Evolutionary conservation across 495 filamentous ascomycete species (phyloP).

Genomic region (Acidomyces sp.): DNA sequence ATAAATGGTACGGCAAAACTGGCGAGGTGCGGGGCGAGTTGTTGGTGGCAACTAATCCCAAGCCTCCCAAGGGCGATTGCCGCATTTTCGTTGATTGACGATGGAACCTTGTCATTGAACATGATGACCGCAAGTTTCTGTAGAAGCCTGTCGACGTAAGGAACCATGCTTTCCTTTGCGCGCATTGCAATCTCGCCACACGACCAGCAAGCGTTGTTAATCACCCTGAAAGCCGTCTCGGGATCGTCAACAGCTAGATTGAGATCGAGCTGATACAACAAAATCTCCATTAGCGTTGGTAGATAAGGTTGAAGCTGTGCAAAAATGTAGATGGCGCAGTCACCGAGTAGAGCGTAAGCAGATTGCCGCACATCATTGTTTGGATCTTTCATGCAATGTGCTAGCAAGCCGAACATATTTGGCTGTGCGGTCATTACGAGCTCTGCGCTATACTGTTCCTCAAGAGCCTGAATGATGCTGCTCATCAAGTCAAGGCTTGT

Average conservation of each 20-base stretch:
- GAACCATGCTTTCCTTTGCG: slow-evolving; percentile 54
- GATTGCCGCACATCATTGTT: slow-evolving; percentile 93
- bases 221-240: slow-evolving; percentile 67
- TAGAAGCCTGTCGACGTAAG: slow-evolving; percentile 65
- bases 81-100: slow-evolving; percentile 86
- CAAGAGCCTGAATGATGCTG: slow-evolving; percentile 84
- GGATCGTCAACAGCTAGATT: slow-evolving; percentile 60
- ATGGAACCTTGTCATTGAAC: slow-evolving; percentile 69
- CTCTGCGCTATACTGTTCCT: slow-evolving; percentile 56
- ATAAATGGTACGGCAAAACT: slow-evolving; percentile 73
- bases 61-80: slow-evolving; percentile 85
- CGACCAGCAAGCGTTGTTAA: slow-evolving; percentile 99
- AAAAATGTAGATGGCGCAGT: slow-evolving; percentile 93
- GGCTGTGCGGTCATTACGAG: slow-evolving; percentile 64
- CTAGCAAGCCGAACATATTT: slow-evolving; percentile 77
- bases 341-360: slow-evolving; percentile 86
- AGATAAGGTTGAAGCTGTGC: slow-evolving; percentile 64
- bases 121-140: slow-evolving; percentile 64
- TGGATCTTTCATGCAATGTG: slow-evolving; percentile 83
- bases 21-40: slow-evolving; percentile 67
- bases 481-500: slow-evolving; percentile 92
- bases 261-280: slow-evolving; percentile 80
- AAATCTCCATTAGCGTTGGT: slow-evolving; percentile 55
- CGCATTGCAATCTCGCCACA: slow-evolving; percentile 86
- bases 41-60: slow-evolving; percentile 64